Conservation (phyloP, 2,329 filamentous ascomycete genomes). For the Exophiala phaeomuriformis region DNA sequence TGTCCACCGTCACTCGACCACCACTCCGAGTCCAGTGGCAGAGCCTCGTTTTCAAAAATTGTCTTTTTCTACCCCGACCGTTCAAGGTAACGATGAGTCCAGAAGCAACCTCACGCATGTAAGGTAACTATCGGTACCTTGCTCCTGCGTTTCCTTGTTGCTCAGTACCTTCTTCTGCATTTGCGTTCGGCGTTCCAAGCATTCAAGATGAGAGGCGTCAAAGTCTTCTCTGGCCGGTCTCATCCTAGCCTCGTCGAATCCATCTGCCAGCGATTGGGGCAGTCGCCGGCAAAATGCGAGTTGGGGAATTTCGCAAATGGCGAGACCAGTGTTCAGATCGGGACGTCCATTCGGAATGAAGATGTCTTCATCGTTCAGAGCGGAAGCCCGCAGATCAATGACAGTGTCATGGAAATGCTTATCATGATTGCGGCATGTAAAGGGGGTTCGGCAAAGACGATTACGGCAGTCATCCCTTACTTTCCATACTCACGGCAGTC, state of each 20-base stretch:
- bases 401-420: slow-evolving; percentile 97
- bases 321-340: slow-evolving; percentile 62
- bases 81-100: neutral
- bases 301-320: slow-evolving; percentile 63
- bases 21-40: too few relatives aligned
- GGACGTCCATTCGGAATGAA: slow-evolving; percentile 77
- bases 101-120: too few relatives aligned
- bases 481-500: slow-evolving; percentile 99
- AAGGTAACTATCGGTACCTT: too few relatives aligned
- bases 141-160: neutral
- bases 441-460: slow-evolving; percentile 71
- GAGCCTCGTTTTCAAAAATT: neutral
- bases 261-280: slow-evolving; percentile 60
- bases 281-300: slow-evolving; percentile 52
- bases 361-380: slow-evolving; percentile 99
- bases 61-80: neutral
- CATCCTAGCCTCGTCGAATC: slow-evolving; percentile 57
- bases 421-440: slow-evolving; percentile 99
- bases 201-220: slow-evolving; percentile 54
- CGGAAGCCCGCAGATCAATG: slow-evolving; percentile 91
- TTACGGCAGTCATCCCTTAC: slow-evolving; percentile 28
- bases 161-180: neutral
- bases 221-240: slow-evolving; percentile 61
- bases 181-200: neutral
- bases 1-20: neutral